Evolutionary conservation across 164 flowering plant genomes (phyloP).

Genomic region (Macadamia integrifolia): DNA sequence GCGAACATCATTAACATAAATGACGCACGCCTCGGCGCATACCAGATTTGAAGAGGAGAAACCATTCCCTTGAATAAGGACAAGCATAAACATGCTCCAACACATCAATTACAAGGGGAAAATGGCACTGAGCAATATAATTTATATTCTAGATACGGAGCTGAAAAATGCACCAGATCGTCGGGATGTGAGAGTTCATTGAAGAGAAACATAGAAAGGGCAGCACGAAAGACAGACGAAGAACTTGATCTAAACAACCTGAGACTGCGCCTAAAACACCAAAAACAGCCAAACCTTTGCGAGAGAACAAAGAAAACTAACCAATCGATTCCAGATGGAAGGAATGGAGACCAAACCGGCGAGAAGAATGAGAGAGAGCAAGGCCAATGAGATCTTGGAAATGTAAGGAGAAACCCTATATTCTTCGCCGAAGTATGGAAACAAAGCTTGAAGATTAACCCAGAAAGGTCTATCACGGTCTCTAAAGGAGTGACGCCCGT

Average conservation of each 20-base stretch:
- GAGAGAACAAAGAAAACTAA: slow-evolving; percentile 19
- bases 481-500: slow-evolving; percentile 34
- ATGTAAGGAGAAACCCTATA: slow-evolving; percentile 39
- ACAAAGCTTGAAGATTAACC: slow-evolving; percentile 17
- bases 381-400: slow-evolving; percentile 42
- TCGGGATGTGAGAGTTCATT: neutral
- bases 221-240: no score
- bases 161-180: neutral
- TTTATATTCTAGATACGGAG: neutral
- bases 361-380: slow-evolving; percentile 31
- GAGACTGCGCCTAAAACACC: neutral
- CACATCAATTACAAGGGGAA: neutral
- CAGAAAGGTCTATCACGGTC: slow-evolving; percentile 49
- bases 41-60: neutral
- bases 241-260: neutral
- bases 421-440: slow-evolving; percentile 39
- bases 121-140: neutral
- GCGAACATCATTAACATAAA: neutral
- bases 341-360: slow-evolving; percentile 46
- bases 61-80: neutral
- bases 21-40: neutral
- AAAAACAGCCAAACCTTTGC: neutral
- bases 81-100: neutral
- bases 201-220: neutral
- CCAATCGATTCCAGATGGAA: slow-evolving; percentile 46